phyloP scores from a whole-genome alignment of 768 basidiomycete species.

The Agrocybe praecox region DNA sequence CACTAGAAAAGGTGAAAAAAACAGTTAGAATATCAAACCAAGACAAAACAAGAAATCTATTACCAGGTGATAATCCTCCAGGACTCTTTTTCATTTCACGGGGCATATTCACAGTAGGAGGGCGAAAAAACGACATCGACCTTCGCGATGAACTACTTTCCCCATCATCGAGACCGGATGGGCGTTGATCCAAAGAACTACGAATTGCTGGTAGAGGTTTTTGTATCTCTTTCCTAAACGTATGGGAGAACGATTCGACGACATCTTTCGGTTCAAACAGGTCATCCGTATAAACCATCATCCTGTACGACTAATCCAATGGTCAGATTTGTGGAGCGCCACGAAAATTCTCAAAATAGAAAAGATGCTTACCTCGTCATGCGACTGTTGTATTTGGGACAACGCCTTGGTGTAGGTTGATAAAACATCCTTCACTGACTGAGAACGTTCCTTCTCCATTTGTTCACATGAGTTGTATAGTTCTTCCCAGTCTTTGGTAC shows the following conservation, averaged over 20 bases:
- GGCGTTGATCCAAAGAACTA: neutral
- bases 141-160: neutral
- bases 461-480: conserved; percentile 16
- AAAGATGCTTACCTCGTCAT: conserved; percentile 11
- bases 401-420: conserved; percentile 12
- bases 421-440: conserved; percentile 15
- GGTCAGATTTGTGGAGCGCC: neutral
- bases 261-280: conserved; percentile 16
- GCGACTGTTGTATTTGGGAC: conserved; percentile 8
- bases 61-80: neutral
- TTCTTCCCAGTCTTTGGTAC: conserved; percentile 11
- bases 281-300: conserved; percentile 12
- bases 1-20: no score
- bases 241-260: conserved; percentile 13
- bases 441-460: conserved; percentile 12
- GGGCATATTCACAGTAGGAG: neutral
- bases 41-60: neutral
- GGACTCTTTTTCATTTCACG: neutral
- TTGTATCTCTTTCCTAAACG: neutral
- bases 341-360: neutral
- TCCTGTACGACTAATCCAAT: conserved; percentile 13
- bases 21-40: no score
- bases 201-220: neutral
- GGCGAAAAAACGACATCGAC: neutral
- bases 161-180: neutral